Evolutionary conservation across 140 eudicot genomes (phyloP), one percentile per base, ranked within the genome.

Genomic region (Oenanthe javanica): DNA sequence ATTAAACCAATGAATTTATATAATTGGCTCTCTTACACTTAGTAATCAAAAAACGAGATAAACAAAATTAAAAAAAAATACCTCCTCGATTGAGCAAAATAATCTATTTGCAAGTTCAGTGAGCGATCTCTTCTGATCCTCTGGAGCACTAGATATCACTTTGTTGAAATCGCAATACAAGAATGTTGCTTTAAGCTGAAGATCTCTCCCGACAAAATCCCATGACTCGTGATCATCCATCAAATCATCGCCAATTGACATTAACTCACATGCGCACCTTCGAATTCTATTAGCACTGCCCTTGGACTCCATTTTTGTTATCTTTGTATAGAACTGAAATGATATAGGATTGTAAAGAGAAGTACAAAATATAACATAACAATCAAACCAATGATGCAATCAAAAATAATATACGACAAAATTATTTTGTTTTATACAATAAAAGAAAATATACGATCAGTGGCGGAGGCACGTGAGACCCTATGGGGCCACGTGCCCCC

Each of bases 261-360:
- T 23, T 27, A 75, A 25, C 18, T 75, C 61, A 14, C 43, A 48
- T 23, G 79, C 79, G 6, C 79, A 75, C 12, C 8, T 75, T 25
- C 63, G 38, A 49, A 75, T 75, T 47, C 79, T 54, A 48, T 47
- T 48, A 48, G 79, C 79, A 75, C 61, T 75, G 9, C 79, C 79
- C 63, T 13, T 75, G 23, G 49, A 48, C 43, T 75, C 79, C 79
- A 48, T 25, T 11, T 23, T 16, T 23, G 63, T 13, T 15, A 75
- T 75, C 38, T 13, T 47, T 43, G 15, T 11, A 9, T 46, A 7
- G 8, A 74, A 46, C 77, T 46, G 14, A 14, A 71, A 71, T 36
- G 47, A 40, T 40, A 71, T 5, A 71, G 7, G 21, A 25, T 11
- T 27, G 9, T 12, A 67, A 71, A 36, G 7, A 9, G 16, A 5